Percentiles rank a stretch among this genome's conserved stretches.
phyloP scores from a whole-genome alignment of 306 rosid species.

The Fragaria vesca region DNA sequence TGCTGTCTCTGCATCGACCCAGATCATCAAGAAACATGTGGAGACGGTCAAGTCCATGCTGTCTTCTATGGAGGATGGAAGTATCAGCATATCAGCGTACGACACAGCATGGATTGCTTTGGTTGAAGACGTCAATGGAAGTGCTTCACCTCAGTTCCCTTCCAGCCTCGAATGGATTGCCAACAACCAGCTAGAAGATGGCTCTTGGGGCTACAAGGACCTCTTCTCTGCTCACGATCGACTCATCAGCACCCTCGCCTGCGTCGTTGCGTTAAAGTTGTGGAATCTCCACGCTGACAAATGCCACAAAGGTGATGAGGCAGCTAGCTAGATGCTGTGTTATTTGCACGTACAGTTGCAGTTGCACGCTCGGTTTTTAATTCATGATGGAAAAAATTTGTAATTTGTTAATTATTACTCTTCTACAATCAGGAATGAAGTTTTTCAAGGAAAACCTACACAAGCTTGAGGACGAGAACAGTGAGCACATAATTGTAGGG shows the following conservation, averaged over 20 bases:
- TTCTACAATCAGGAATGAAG: conserved; percentile 41
- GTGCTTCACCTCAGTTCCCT: conserved; percentile 65
- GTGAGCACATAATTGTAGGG: conserved; percentile 83
- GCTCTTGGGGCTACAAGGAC: conserved; percentile 82
- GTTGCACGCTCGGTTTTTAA: neutral
- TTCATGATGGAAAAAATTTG: neutral
- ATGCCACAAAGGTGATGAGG: conserved; percentile 52
- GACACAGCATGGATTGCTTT: conserved; percentile 99
- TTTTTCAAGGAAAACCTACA: conserved; percentile 55
- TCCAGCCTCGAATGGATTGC: conserved; percentile 75
- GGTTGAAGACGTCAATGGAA: conserved; percentile 53
- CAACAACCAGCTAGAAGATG: conserved; percentile 68
- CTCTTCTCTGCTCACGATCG: conserved; percentile 76
- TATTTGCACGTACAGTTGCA: neutral
- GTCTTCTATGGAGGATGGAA: conserved; percentile 70
- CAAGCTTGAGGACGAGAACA: conserved; percentile 63
- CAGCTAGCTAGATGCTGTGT: neutral
- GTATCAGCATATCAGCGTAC: conserved; percentile 70
- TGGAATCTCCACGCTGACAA: conserved; percentile 69
- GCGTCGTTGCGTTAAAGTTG: conserved; percentile 59
- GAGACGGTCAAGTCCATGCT: conserved; percentile 46
- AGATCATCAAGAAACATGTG: conserved; percentile 45
- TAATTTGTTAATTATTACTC: neutral
- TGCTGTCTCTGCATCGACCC: conserved; percentile 10
- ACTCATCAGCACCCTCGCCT: conserved; percentile 70